phyloP scores from a whole-genome alignment of 2,329 filamentous ascomycete species.

The Sporothrix humicola region DNA sequence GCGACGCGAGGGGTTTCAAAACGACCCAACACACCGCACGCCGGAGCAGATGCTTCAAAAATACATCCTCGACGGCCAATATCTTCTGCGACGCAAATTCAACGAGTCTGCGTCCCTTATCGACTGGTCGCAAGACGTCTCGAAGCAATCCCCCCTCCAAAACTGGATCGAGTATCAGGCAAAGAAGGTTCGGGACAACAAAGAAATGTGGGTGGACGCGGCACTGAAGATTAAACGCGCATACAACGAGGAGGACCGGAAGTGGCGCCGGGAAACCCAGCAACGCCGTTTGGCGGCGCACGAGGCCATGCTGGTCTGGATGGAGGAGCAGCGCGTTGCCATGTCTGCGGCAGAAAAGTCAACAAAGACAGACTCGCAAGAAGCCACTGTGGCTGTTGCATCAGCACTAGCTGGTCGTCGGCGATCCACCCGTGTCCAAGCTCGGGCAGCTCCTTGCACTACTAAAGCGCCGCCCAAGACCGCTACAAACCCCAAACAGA shows the following conservation, averaged over 20 bases:
- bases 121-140: not conserved
- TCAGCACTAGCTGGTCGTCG: not conserved
- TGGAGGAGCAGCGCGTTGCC: not conserved
- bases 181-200: not conserved
- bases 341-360: not conserved
- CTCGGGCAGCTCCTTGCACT: too few relatives aligned
- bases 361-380: not conserved
- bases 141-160: not conserved
- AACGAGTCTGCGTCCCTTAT: not conserved
- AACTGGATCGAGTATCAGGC: not conserved
- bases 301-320: not conserved
- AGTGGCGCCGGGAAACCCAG: not conserved
- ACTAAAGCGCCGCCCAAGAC: not conserved
- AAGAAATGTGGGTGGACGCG: not conserved
- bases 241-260: not conserved
- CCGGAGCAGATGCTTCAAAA: not conserved
- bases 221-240: not conserved
- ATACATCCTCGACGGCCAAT: not conserved
- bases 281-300: not conserved
- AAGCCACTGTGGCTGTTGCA: not conserved
- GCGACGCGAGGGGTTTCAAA: not conserved
- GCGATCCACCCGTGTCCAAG: not conserved
- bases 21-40: not conserved
- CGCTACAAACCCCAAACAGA: not conserved
- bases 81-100: not conserved